These are phyloP conservation scores for Umbelopsis isabellina DNA, from an alignment of 192 early-diverging fungal genomes.

Conservation along the genomic window DNA sequence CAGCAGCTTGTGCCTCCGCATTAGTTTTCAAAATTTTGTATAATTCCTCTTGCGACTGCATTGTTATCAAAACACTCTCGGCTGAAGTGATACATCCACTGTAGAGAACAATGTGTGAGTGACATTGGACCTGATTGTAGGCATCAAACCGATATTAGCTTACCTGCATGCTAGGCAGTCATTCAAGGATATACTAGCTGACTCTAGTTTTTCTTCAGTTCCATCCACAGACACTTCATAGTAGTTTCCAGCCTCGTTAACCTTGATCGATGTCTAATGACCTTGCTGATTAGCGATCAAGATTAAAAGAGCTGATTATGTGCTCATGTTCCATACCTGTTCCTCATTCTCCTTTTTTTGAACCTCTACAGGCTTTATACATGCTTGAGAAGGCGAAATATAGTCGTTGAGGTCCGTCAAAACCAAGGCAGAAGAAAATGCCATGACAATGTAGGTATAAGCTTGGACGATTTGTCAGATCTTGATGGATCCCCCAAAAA, in stretches of 20 bases:
- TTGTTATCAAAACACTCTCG: conserved; percentile 89
- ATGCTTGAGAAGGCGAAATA: conserved; percentile 95
- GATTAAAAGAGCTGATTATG: background rate
- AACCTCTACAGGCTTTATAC: conserved; percentile 93
- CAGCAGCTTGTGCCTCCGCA: conserved; percentile 33
- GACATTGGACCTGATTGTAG: background rate
- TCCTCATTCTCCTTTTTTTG: conserved; percentile 57
- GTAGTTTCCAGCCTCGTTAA: conserved; percentile 78
- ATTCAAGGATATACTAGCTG: conserved; percentile 87
- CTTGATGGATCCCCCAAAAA: background rate
- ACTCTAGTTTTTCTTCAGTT: conserved; percentile 78
- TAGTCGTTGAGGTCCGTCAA: conserved; percentile 97
- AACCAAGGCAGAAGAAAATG: conserved; percentile 85
- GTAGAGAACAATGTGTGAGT: background rate
- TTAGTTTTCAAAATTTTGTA: conserved; percentile 68
- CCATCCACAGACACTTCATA: conserved; percentile 93
- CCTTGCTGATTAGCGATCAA: conserved; percentile 5
- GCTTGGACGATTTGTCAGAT: conserved; percentile 15
- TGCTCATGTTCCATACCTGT: conserved; percentile 34
- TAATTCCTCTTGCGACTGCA: conserved; percentile 94
- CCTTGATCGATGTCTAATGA: conserved; percentile 67
- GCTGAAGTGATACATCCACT: conserved; percentile 98
- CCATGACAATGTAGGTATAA: conserved; percentile 48
- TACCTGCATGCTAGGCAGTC: conserved; percentile 98
- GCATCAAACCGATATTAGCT: background rate